Evolutionary conservation across 2,329 filamentous ascomycete species (phyloP).

Genomic region (Colletotrichum sp.): DNA sequence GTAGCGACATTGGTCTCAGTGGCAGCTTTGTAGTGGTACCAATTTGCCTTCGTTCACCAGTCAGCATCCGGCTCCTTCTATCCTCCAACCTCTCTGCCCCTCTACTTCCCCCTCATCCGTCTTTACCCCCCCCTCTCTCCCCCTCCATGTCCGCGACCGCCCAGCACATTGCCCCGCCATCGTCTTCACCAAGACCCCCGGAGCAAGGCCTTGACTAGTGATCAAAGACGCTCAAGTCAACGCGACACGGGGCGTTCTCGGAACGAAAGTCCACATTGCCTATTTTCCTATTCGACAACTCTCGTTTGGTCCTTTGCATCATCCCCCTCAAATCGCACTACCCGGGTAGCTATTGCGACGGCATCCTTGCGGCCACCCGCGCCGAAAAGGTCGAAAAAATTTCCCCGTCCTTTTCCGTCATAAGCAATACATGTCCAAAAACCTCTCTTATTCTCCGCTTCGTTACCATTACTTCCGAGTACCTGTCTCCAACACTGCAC

Average conservation of each 20-base stretch:
- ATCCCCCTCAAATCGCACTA: conserved; percentile 4
- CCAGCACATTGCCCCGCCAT: conserved; percentile 11
- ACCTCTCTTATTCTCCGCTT: not conserved
- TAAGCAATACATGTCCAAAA: not conserved
- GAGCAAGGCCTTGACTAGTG: conserved; percentile 12
- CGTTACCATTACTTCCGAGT: not conserved
- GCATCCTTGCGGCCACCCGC: conserved; percentile 12
- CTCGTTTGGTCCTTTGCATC: conserved; percentile 10
- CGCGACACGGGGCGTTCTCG: conserved; percentile 10
- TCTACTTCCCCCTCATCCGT: not conserved
- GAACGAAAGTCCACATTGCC: conserved; percentile 12
- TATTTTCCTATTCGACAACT: conserved; percentile 4
- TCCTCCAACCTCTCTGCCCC: not conserved
- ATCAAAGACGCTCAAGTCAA: not conserved
- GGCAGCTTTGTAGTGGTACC: not conserved
- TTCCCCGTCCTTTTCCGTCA: conserved; percentile 16
- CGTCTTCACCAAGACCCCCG: not conserved
- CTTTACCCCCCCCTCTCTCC: not conserved
- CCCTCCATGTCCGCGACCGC: not conserved
- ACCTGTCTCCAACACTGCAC: not conserved
- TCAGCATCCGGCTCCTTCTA: not conserved
- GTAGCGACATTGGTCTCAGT: not conserved
- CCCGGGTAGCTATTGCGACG: conserved; percentile 6
- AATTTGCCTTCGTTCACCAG: not conserved
- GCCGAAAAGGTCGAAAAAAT: conserved; percentile 6